Evolutionary conservation across 805 yeast genomes (phyloP), one percentile per base, ranked within the genome.

Genomic region (Kodamaea hsintzibuensis): DNA sequence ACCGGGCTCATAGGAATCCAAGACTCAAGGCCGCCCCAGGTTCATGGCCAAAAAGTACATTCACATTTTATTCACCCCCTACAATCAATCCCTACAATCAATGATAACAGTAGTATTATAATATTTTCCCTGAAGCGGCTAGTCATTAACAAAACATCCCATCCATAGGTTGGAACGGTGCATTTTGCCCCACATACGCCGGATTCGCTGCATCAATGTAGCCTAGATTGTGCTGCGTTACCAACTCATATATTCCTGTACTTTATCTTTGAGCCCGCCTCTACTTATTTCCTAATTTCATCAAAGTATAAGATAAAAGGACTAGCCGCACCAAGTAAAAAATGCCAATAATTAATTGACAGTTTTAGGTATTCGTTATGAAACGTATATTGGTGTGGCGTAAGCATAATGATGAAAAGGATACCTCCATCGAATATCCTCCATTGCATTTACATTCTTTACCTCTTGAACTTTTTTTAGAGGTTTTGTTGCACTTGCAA

Each of bases 381-480:
- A 69, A 63, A 54, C 68, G 71, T 50, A 71, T 30, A 42, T 47
- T 47, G 42, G 42, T 40, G 17, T 38, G 37, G 33, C 37, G 38
- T n/a, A 47, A 47, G 38, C 25, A 33, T 16, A 17, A 42, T 6
- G 43, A 35, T 39, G 57, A 46, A 40, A 51, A 58, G 6, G 40
- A 55, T 12, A 46, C 52, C 45, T 13, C 44, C 9, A 48, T 45
- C 10, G 53, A 59, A 14, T 76, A 76, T 51, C 69, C 72, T 2
- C 49, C 58, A 7, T 52, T 58, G 10, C 77, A 78, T 40, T 38
- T 79, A 1, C 63, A 70, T 53, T 73, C 77, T 9, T 62, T 79
- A 1, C 83, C 83, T 7, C 59, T 62, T n/a, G 83, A 80, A 57
- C 62, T 80, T 7, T 54, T 80, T 1, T 53, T 69, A n/a, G 62